Conservation (phyloP, 495 filamentous ascomycete genomes). For the Penicillium argentinense region DNA sequence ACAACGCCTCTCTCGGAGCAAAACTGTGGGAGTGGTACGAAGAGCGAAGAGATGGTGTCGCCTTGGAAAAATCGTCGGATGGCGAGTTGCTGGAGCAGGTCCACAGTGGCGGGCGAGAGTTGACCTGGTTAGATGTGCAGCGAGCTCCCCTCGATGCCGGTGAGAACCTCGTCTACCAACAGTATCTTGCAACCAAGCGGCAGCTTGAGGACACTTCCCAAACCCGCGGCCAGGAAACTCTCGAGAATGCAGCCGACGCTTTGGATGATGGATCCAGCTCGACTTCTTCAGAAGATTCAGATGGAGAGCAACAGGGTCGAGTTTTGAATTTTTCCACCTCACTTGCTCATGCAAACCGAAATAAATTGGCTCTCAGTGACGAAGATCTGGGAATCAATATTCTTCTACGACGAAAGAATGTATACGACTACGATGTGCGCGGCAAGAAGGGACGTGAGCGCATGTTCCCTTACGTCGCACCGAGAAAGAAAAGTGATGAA, state of each 20-base stretch:
- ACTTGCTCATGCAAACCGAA: constrained; percentile 73
- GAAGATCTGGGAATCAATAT: constrained; percentile 90
- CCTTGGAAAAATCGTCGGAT: constrained; percentile 53
- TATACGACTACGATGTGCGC: constrained; percentile 91
- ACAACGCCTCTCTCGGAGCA: constrained; percentile 46
- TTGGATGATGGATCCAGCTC: constrained; percentile 83
- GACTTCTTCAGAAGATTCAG: constrained; percentile 82
- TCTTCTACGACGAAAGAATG: constrained; percentile 78
- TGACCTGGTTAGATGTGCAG: constrained; percentile 58
- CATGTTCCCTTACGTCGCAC: constrained; percentile 85
- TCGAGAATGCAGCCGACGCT: constrained; percentile 73
- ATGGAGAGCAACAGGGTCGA: constrained; percentile 87
- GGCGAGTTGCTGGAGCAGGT: constrained; percentile 65
- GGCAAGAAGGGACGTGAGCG: constrained; percentile 90
- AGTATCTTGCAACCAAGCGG: constrained; percentile 79
- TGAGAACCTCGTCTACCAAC: constrained; percentile 80
- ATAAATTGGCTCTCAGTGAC: constrained; percentile 78
- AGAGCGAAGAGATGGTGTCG: constrained; percentile 62
- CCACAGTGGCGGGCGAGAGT: constrained; percentile 59
- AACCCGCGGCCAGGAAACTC: constrained; percentile 57
- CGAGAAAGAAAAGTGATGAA: constrained; percentile 79
- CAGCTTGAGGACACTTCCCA: constrained; percentile 77
- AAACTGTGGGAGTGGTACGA: constrained; percentile 75
- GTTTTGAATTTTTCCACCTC: constrained; percentile 84
- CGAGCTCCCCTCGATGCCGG: constrained; percentile 66